Evolutionary conservation across 2,329 filamentous ascomycete species (phyloP), one percentile per base, ranked within the genome.

Genomic region (Colletotrichum sp.): DNA sequence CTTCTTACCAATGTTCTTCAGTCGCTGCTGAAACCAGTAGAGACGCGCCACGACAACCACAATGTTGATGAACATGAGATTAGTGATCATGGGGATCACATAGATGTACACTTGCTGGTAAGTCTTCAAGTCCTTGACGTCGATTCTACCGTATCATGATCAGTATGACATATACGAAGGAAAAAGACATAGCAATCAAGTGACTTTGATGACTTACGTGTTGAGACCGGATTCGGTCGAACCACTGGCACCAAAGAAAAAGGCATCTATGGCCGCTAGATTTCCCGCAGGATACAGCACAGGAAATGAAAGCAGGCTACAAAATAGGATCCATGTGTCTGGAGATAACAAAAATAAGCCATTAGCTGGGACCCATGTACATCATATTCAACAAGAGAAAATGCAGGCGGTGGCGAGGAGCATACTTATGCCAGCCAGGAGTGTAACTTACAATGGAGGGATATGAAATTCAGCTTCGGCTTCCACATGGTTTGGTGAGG

Each of bases 71-170:
- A 89, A 89, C 1, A 85, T 85, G 18, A 89, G 72, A 71, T 90
- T 90, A 0, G 85, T 86, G 3, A 90, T 72, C 9, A 89, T 84
- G 1, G 89, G 88, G 21, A 88, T 80, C 61, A 90, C 82, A 78
- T 90, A 91, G 43, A 90, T 78, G 67, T 85, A 87, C 5, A 90
- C 76, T 77, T 91, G 89, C 78, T 91, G 89, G 73, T 90, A 90
- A 0, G 83, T 84, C 74, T 84, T 84, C 18, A 91, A 79, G 2
- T 82, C 80, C 61, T 89, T 90, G 65, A 90, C 80, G 78, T 91
- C 88, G 55, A 90, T 79, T 16, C 88, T 90, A 21, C 5, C 9
- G 2, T 21, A 21, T n/a, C 18, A 48, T 21, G 9, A 13, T 48
- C 4, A 48, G 43, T 21, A 13, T 48, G 43, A 48, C 6, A 21